Conservation (phyloP, 768 basidiomycete species). For the Lentinula edodes region DNA sequence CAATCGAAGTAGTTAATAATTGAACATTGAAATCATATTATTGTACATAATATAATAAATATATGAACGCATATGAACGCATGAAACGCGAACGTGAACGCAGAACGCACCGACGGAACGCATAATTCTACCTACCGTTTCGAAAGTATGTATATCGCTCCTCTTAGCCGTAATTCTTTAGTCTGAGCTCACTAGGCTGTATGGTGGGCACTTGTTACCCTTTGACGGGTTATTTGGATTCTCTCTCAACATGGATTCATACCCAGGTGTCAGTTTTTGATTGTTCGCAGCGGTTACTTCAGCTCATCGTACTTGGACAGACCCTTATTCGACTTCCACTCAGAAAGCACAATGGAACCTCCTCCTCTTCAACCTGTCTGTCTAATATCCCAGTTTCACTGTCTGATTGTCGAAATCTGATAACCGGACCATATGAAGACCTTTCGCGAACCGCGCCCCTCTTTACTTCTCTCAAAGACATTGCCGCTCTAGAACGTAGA, state of each 20-base stretch:
- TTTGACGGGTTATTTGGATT: constrained; percentile 39
- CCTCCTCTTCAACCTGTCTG: constrained; percentile 8
- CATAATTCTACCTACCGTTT: no score
- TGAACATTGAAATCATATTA: no score
- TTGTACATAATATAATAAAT: neutral
- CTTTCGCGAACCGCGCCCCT: constrained; percentile 11
- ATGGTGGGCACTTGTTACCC: constrained; percentile 33
- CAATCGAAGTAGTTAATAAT: no score
- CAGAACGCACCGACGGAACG: no score
- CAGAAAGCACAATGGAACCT: neutral
- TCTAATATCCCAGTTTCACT: neutral
- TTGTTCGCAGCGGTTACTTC: no score
- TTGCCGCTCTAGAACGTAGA: constrained; percentile 1
- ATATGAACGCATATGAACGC: neutral
- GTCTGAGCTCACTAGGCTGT: constrained; percentile 23
- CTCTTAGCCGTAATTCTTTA: no score
- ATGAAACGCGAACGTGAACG: no score
- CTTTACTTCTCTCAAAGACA: constrained; percentile 10
- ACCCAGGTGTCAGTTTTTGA: constrained; percentile 32
- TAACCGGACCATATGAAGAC: constrained; percentile 9
- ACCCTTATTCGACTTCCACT: constrained; percentile 16
- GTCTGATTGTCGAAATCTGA: constrained; percentile 10
- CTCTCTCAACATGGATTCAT: constrained; percentile 19
- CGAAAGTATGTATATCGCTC: constrained; percentile 17
- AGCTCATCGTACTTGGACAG: constrained; percentile 2